A percentile compares a stretch with the other conserved stretches of the same genome.
Evolutionary conservation across 768 basidiomycete genomes (phyloP).

Genomic region (Pleurotus tuber-regium): DNA sequence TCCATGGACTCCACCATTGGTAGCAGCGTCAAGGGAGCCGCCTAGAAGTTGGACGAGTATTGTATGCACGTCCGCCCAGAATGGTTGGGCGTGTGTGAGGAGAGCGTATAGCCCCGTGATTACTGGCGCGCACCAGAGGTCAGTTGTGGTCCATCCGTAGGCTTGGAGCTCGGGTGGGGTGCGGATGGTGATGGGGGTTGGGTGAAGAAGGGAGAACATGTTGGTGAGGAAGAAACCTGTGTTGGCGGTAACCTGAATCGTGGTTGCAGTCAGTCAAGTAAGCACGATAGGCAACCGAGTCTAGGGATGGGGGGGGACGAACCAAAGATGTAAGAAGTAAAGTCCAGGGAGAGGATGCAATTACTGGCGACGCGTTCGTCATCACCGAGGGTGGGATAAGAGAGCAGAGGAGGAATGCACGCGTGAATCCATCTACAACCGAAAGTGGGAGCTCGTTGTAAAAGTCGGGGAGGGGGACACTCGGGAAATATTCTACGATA

Average conservation of each 20-base stretch:
- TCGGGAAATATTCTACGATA: conserved; percentile 58
- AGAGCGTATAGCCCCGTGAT: conserved; percentile 77
- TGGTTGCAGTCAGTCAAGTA: neutral
- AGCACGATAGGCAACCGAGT: neutral
- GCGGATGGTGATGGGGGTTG: conserved; percentile 61
- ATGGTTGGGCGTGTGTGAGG: conserved; percentile 84
- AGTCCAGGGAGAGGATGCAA: conserved; percentile 73
- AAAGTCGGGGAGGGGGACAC: conserved; percentile 47
- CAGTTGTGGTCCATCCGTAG: conserved; percentile 83
- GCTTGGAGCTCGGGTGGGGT: conserved; percentile 80
- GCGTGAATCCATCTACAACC: conserved; percentile 74
- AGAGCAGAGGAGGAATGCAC: conserved; percentile 75
- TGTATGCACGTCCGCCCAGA: conserved; percentile 64
- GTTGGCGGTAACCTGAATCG: conserved; percentile 62
- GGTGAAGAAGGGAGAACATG: conserved; percentile 72
- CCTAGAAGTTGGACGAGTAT: conserved; percentile 48
- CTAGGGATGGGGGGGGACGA: conserved; percentile 21
- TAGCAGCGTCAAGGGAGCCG: too few relatives aligned
- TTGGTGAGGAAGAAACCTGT: conserved; percentile 80
- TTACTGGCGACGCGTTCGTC: conserved; percentile 41
- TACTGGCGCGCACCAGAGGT: conserved; percentile 83
- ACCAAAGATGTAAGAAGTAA: conserved; percentile 74
- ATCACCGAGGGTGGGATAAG: conserved; percentile 71
- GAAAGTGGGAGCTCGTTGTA: conserved; percentile 69
- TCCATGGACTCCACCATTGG: conserved; percentile 13